Evolutionary conservation across 2,329 filamentous ascomycete species (phyloP), one percentile per base, ranked within the genome.

Genomic region (Hansfordia pulvinata): DNA sequence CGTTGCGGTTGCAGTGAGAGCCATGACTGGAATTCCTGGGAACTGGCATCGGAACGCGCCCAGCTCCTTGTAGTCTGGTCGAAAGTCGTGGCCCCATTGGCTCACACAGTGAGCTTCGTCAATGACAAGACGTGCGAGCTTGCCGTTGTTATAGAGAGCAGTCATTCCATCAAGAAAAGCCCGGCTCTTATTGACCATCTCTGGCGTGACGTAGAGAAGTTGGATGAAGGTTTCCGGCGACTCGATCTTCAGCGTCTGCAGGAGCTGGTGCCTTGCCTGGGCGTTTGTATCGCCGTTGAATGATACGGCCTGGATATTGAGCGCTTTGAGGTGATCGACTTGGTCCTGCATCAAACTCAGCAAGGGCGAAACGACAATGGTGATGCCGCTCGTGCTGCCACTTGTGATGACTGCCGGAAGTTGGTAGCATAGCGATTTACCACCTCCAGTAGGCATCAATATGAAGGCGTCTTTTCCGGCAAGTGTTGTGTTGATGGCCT

Each of bases 41-140:
- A 88, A 88, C 27, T 68, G 70, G 20, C 58, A 50, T 25, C 88
- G 70, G 22, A 94, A 60, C 31, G 74, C 65, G 16, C 86, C 84
- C 4, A 98, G 61, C 17, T 70, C 69, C 51, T 93, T 93, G 58
- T 98, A 98, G 47, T 96, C 88, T 1, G 86, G 88, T 23, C 92
- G 74, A 47, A 98, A 98, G 50, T 98, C 90, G 41, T 98, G 90
- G 1, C 90, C 90, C 90, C 90, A 98, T 59, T 98, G 86, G 50
- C 90, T 96, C 15, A 98, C 88, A 50, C 90, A 98, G 50, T 98
- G 90, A n/a, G 90, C 90, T 55, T 98, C 92, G 40, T 98, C 90
- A 35, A 98, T 93, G 28, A 98, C 90, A 25, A 98, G 72, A 15
- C 90, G 74, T 10, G 92, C 88, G 27, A 98, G 70, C 40, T 77